phyloP scores from a whole-genome alignment of 768 basidiomycete species.

The Tremella fuciformis region DNA sequence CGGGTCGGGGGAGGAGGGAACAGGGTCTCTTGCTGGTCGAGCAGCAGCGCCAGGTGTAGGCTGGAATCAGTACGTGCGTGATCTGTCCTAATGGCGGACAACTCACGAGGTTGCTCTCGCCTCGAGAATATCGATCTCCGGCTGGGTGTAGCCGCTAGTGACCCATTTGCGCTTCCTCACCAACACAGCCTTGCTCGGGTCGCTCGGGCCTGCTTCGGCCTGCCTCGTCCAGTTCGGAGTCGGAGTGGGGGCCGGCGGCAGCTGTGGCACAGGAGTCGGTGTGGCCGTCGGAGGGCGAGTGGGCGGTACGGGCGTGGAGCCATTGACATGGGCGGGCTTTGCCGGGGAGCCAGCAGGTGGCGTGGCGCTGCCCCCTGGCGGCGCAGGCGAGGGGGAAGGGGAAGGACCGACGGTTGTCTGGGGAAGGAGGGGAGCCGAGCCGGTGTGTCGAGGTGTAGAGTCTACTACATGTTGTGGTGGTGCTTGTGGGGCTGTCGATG shows the following conservation, averaged over 20 bases:
- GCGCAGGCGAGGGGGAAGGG: too few species aligned
- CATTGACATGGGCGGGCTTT: too few species aligned
- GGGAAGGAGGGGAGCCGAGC: too few species aligned
- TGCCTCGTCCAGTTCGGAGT: too few species aligned
- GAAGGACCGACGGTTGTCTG: too few species aligned
- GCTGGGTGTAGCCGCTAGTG: conserved; percentile 7
- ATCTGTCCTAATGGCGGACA: neutral
- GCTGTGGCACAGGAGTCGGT: too few species aligned
- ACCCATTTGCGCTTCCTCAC: conserved; percentile 20
- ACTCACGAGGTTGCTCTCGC: conserved; percentile 20
- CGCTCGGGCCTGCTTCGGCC: neutral
- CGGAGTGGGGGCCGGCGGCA: too few species aligned
- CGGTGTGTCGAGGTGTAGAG: too few species aligned
- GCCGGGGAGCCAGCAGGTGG: too few species aligned
- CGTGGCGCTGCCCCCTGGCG: too few species aligned
- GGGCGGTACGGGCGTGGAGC: too few species aligned
- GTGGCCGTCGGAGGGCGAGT: too few species aligned
- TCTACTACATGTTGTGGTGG: neutral
- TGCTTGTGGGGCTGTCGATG: conserved; percentile 4
- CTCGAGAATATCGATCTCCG: conserved; percentile 13
- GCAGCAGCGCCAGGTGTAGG: conserved; percentile 15
- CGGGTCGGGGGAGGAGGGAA: conserved; percentile 4
- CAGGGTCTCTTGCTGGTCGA: conserved; percentile 20
- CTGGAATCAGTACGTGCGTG: conserved; percentile 3
- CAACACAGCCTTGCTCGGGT: neutral